phyloP scores from a whole-genome alignment of 768 basidiomycete genomes.

The Rhizopogon sp. region DNA sequence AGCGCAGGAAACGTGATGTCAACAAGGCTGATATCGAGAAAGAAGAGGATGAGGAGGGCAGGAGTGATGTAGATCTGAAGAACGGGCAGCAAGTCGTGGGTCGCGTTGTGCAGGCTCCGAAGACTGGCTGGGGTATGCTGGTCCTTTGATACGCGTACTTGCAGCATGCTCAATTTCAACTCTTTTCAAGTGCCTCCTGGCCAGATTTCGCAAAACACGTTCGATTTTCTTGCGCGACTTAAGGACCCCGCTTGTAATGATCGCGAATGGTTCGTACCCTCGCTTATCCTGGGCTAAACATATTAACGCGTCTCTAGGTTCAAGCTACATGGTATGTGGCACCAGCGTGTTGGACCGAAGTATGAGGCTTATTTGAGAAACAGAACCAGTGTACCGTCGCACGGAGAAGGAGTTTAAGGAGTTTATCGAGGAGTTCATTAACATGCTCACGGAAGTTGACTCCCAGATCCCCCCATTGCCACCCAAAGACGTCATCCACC shows the following conservation, averaged over 20 bases:
- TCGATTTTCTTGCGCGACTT: constrained; percentile 70
- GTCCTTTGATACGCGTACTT: not conserved
- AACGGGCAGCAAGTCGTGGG: constrained; percentile 74
- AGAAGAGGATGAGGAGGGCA: constrained; percentile 22
- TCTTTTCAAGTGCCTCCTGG: constrained; percentile 65
- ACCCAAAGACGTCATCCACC: constrained; percentile 83
- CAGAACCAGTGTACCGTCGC: constrained; percentile 29
- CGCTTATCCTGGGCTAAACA: not conserved
- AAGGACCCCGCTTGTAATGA: constrained; percentile 78
- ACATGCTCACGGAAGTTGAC: constrained; percentile 65
- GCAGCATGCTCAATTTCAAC: not conserved
- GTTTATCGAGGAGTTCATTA: constrained; percentile 71
- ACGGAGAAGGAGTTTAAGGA: constrained; percentile 89
- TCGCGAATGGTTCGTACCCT: constrained; percentile 60
- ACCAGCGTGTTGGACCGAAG: not conserved
- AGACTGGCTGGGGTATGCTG: constrained; percentile 66
- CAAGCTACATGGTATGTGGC: constrained; percentile 59
- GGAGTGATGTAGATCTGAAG: constrained; percentile 41
- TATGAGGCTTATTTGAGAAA: not conserved
- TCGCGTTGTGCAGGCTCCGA: constrained; percentile 74
- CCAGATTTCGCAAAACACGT: constrained; percentile 78
- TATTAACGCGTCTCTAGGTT: constrained; percentile 51
- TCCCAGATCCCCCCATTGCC: constrained; percentile 83
- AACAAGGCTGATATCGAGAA: not conserved
- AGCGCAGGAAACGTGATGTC: constrained; percentile 4